Evolutionary conservation across 176 grass and related monocot species (phyloP), one percentile per base, ranked within the genome.

Genomic region (Zoysia japonica): DNA sequence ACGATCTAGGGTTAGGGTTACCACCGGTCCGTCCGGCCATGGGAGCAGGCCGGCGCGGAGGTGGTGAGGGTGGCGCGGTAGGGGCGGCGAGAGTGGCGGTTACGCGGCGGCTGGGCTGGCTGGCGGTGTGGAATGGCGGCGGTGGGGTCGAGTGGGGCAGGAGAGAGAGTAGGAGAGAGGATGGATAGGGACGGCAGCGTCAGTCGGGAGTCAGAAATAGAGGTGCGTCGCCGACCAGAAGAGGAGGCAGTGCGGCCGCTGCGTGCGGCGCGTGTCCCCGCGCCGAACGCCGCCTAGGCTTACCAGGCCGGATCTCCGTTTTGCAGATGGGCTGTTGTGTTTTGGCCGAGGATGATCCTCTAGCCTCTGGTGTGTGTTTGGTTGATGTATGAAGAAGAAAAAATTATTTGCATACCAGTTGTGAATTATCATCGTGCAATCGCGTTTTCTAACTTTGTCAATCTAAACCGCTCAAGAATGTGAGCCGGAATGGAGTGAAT

Each of bases 1-100:
- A 77, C 51, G 47, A 28, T 28, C 60, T 66, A 78, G 62, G 48
- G 49, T 67, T 78, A 42, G 61, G 36, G 47, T 41, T 78, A 54
- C 9, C 9, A 54, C 9, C 9, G 14, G 36, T 10, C 3, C 2
- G 7, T 57, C 76, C 42, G 20, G 67, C 37, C 17, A 47, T n/a
- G 48, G 10, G 13, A 28, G 61, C 47, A 19, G 39, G 50, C 14
- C 50, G 70, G 45, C 35, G 12, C 16, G 36, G 35, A 64, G 8
- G 61, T 20, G 44, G 19, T 2, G 28, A 37, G 2, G 36, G 5
- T 42, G 75, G 2, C 2, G 36, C 15, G 28, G 71, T 11, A 57
- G 12, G 16, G 35, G 37, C 61, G 61, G 61, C 1, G 35, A 11
- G 61, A 13, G 1, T 5, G 45, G 45, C 51, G 51, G 51, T 54